Evolutionary conservation across 2,329 filamentous ascomycete genomes (phyloP), one percentile per base, ranked within the genome.

Genomic region (Fusarium liriodendri): DNA sequence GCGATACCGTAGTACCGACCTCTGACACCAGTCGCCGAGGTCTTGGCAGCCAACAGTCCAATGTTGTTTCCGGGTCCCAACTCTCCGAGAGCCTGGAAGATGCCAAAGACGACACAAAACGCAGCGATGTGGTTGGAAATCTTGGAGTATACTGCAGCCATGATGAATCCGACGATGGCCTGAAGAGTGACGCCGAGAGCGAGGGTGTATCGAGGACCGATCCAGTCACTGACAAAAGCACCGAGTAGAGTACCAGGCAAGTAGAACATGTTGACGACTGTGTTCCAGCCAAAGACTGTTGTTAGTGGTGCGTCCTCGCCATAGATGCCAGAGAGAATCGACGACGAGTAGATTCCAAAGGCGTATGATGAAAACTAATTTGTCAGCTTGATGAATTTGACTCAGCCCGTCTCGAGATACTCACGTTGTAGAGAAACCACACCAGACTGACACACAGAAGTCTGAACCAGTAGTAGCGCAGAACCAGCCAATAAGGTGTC

Each of bases 41-140:
- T 95, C 86, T 98, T 98, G 55, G 93, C 93, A 0, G 95, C 95
- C 33, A 97, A 83, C 0, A 98, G 88, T 4, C 95, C 95, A 76
- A 98, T 97, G 81, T 98, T 98, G 85, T 98, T 94, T 14, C 95
- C 95, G 0, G 95, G 95, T 0, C 95, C 95, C 45, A 97, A 84
- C 81, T 84, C 82, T 55, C 83, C 83, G 4, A 83, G 80, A 1
- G 82, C 77, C 42, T 81, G 76, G 71, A 84, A 84, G 33, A 84
- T 81, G 7, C 82, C 83, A 8, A 82, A 84, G 0, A 84, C 78
- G 11, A 84, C 80, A 14, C 81, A 81, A 32, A 84, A 83, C 8
- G 71, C 82, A 5, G 81, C 83, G 11, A 84, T 79, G 29, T 82
- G 69, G 61, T 90, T 87, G 0, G 91, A 90, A n/a, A 98, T 88